A percentile compares a stretch with the other conserved stretches of the same genome.
These are phyloP conservation scores for Saccharomycopsis sp. DNA, from an alignment of 805 yeast species.

Conservation along the genomic window DNA sequence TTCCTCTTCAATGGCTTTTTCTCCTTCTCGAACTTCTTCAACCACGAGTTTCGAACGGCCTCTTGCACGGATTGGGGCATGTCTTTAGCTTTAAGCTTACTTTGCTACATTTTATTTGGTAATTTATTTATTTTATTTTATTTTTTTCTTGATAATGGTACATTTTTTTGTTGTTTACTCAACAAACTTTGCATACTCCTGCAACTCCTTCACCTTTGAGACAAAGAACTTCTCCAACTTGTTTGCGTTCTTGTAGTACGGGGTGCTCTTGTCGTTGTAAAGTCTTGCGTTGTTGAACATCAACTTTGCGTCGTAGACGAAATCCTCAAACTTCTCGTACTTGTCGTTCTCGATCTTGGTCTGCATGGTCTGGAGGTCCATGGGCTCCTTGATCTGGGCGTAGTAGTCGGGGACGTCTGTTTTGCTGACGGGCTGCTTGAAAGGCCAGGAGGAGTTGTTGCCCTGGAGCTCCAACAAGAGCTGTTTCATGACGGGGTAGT, in stretches of 20 bases:
- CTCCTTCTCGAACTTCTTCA: background rate
- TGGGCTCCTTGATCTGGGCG: conserved; percentile 93
- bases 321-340: conserved; percentile 84
- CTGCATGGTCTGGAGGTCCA: conserved; percentile 96
- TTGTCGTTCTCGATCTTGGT: conserved; percentile 84
- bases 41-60: background rate
- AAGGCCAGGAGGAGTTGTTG: conserved; percentile 98
- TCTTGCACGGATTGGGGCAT: background rate
- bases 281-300: conserved; percentile 86
- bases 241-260: conserved; percentile 91
- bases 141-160: background rate
- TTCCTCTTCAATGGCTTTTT: background rate
- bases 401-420: conserved; percentile 96
- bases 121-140: background rate
- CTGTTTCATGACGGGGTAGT: conserved; percentile 87
- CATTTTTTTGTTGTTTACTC: conserved; percentile 9
- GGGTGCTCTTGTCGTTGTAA: conserved; percentile 89
- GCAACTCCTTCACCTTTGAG: conserved; percentile 74
- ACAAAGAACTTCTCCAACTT: conserved; percentile 86
- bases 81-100: too few species aligned
- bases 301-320: conserved; percentile 77
- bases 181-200: conserved; percentile 50
- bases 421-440: conserved; percentile 81
- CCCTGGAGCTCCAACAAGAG: conserved; percentile 80
- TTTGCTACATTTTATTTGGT: background rate